Percentiles rank a stretch among this genome's conserved stretches.
phyloP scores from a whole-genome alignment of 2,329 filamentous ascomycete species.

The Colletotrichum liriopes region DNA sequence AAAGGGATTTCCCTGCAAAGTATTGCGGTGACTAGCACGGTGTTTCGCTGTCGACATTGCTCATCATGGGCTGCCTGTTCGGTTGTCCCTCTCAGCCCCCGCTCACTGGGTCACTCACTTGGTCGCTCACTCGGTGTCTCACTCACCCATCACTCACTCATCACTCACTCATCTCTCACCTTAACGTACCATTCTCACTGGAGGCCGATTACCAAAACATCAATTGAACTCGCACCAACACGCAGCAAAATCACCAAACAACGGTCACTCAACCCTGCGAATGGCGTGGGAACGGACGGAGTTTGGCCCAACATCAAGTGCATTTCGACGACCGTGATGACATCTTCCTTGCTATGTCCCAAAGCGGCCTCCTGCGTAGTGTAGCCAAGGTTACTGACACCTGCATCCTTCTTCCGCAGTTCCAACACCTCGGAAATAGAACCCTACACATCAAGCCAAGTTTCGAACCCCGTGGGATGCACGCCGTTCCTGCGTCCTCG shows the following conservation, averaged over 20 bases:
- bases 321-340: not conserved
- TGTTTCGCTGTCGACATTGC: too few species aligned
- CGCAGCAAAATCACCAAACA: not conserved
- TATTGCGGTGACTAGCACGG: too few species aligned
- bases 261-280: too few species aligned
- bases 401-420: not conserved
- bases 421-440: not conserved
- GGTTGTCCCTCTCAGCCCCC: not conserved
- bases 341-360: not conserved
- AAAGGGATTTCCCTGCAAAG: too few species aligned
- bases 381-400: not conserved
- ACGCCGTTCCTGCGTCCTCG: constrained; percentile 12
- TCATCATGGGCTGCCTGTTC: too few species aligned
- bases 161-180: not conserved
- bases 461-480: not conserved
- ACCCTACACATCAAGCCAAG: not conserved
- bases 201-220: not conserved
- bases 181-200: not conserved
- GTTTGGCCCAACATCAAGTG: not conserved
- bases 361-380: not conserved
- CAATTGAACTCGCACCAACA: not conserved
- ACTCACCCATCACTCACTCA: not conserved
- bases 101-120: too few species aligned
- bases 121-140: too few species aligned
- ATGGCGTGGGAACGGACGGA: not conserved